Conservation (phyloP, 2,329 filamentous ascomycete genomes). For the Stachybotrys chlorohalonatus region DNA sequence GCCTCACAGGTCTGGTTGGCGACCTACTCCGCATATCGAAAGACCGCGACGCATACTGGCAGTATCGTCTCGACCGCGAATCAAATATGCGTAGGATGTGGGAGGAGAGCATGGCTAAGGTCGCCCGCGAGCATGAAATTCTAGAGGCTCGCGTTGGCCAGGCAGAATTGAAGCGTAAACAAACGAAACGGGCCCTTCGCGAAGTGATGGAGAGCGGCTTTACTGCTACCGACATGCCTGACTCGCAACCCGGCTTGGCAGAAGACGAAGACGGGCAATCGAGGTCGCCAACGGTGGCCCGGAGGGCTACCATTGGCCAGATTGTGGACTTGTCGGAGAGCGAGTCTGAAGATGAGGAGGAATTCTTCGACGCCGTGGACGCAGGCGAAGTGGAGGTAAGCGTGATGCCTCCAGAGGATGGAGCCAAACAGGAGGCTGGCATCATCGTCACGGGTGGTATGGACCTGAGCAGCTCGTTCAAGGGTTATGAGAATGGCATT, state of each 20-base stretch:
- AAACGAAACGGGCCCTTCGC: constrained; percentile 80
- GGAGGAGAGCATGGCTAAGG: constrained; percentile 98
- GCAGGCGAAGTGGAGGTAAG: constrained; percentile 81
- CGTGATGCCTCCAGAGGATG: constrained; percentile 48
- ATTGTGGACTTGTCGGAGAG: constrained; percentile 70
- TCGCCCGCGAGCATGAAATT: constrained; percentile 90
- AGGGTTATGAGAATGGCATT: constrained; percentile 84
- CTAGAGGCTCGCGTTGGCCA: constrained; percentile 82
- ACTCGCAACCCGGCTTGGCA: constrained; percentile 18
- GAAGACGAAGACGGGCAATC: constrained; percentile 19
- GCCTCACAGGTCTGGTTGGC: constrained; percentile 73
- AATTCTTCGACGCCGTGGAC: constrained; percentile 96
- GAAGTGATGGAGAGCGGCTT: constrained; percentile 62
- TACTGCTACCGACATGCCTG: constrained; percentile 18
- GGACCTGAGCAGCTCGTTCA: constrained; percentile 71
- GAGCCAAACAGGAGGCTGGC: constrained; percentile 31
- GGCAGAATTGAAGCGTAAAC: constrained; percentile 80
- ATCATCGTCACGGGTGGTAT: constrained; percentile 31
- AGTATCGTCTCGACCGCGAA: constrained; percentile 86
- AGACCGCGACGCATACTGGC: constrained; percentile 94
- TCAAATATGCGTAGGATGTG: constrained; percentile 88
- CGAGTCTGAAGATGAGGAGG: constrained; percentile 74
- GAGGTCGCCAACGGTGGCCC: constrained; percentile 29
- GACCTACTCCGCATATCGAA: constrained; percentile 86
- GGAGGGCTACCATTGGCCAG: constrained; percentile 58